Evolutionary conservation across 225 moss, liverwort and hornwort species (phyloP).

Genomic region (Thuidium tamariscinum): DNA sequence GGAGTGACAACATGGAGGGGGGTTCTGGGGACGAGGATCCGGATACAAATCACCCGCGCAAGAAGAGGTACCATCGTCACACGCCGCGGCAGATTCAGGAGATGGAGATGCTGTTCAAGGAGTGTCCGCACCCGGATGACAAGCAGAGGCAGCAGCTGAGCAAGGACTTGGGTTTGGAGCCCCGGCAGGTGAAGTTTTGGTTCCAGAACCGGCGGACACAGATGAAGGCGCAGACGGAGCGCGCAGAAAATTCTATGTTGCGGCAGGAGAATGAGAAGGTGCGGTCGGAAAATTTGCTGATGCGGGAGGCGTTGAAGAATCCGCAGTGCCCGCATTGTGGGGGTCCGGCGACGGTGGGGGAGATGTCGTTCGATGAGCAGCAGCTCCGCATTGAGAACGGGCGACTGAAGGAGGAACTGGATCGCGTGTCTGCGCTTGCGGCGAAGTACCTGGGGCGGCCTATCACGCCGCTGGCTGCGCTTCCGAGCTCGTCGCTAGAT

Average conservation of each 20-base stretch:
- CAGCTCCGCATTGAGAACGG: constrained; percentile 79
- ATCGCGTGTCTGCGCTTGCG: constrained; percentile 70
- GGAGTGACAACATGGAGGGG: constrained; percentile 89
- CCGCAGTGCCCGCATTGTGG: constrained; percentile 87
- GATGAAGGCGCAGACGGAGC: constrained; percentile 93
- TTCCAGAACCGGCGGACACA: constrained; percentile 93
- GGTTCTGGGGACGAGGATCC: constrained; percentile 75
- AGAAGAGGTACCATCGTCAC: constrained; percentile 83
- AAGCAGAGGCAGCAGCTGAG: constrained; percentile 91
- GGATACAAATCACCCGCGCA: constrained; percentile 41
- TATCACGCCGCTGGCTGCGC: constrained; percentile 26
- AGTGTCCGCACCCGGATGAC: constrained; percentile 90
- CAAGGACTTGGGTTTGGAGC: constrained; percentile 85
- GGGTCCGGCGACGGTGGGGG: constrained; percentile 66
- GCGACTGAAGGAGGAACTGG: constrained; percentile 83
- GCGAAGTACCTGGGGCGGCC: constrained; percentile 73
- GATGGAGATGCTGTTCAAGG: constrained; percentile 94
- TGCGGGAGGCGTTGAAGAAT: constrained; percentile 69
- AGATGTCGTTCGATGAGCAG: constrained; percentile 94
- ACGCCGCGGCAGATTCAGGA: constrained; percentile 88
- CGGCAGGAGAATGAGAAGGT: constrained; percentile 74
- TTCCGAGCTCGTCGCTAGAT: constrained; percentile 67
- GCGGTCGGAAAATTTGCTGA: constrained; percentile 37
- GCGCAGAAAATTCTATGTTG: constrained; percentile 68
- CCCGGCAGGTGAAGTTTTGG: constrained; percentile 95